These are phyloP conservation scores for Talaromyces sp. DNA, from an alignment of 2,329 filamentous ascomycete genomes.

Conservation along the genomic window DNA sequence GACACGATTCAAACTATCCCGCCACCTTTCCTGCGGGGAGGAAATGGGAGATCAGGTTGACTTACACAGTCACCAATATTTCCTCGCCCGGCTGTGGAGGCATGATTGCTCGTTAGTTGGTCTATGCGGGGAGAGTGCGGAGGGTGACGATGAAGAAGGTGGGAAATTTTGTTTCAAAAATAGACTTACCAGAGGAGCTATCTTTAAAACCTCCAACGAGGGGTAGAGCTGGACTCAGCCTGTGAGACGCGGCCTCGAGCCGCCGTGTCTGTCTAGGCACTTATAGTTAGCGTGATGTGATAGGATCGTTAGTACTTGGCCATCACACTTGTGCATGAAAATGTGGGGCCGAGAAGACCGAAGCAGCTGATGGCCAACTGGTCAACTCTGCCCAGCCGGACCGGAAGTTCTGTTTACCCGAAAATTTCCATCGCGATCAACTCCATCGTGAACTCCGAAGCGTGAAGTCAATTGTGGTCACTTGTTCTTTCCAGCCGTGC, in stretches of 20 bases:
- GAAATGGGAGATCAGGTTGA: neutral
- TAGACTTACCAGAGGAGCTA: conserved; percentile 15
- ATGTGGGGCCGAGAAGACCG: too few species aligned
- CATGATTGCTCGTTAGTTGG: conserved; percentile 36
- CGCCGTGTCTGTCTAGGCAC: conserved; percentile 25
- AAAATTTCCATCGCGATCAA: conserved; percentile 35
- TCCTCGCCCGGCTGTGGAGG: conserved; percentile 52
- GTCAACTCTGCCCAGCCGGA: neutral
- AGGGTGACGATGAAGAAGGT: neutral
- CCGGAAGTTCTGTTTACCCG: conserved; percentile 34
- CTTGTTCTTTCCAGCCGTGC: conserved; percentile 2
- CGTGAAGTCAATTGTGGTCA: neutral
- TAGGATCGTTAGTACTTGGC: conserved; percentile 11
- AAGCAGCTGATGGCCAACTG: conserved; percentile 10
- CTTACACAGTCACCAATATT: conserved; percentile 50
- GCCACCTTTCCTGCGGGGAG: conserved; percentile 19
- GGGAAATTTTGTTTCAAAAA: neutral
- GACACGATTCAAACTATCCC: neutral
- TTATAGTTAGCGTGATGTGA: conserved; percentile 26
- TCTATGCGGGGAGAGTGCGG: conserved; percentile 2
- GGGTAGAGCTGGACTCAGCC: conserved; percentile 2
- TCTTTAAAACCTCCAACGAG: conserved; percentile 11
- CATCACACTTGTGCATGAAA: conserved; percentile 7
- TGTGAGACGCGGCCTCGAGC: conserved; percentile 20
- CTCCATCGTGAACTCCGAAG: neutral